Evolutionary conservation across 139 green algal species (phyloP).

Genomic region (Picocystis salinarum): DNA sequence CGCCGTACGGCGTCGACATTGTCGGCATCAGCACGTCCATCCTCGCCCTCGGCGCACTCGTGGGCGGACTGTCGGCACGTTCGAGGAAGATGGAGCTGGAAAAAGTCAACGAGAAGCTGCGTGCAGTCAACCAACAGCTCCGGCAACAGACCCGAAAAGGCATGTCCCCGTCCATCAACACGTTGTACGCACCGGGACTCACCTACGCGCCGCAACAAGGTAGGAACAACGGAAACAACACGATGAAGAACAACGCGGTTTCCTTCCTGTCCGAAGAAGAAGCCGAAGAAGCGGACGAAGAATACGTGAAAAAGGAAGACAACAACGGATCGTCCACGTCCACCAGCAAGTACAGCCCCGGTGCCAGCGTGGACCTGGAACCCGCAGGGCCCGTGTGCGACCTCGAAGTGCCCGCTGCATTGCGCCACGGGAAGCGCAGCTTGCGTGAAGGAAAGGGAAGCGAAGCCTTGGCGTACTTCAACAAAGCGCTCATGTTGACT

Average conservation of each 20-base stretch:
- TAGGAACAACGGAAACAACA: background rate
- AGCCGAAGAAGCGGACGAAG: background rate
- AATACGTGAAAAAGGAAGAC: background rate
- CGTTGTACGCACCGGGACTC: slow-evolving; percentile 60
- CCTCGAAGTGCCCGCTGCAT: too few relatives aligned
- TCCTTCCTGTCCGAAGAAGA: background rate
- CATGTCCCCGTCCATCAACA: too few relatives aligned
- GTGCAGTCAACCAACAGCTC: slow-evolving; percentile 74
- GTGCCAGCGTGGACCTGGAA: background rate
- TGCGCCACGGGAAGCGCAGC: slow-evolving; percentile 68
- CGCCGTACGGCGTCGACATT: slow-evolving; percentile 85
- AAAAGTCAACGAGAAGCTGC: slow-evolving; percentile 71
- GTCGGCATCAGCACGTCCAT: slow-evolving; percentile 86
- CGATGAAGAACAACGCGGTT: background rate
- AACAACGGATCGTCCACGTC: too few relatives aligned
- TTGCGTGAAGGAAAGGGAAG: slow-evolving; percentile 64
- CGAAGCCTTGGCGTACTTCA: slow-evolving; percentile 70
- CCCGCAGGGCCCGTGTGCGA: background rate
- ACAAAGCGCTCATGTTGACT: slow-evolving; percentile 71
- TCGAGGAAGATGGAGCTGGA: slow-evolving; percentile 23
- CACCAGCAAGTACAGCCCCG: too few relatives aligned
- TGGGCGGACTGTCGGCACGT: slow-evolving; percentile 19
- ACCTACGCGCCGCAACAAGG: slow-evolving; percentile 31
- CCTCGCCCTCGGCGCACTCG: slow-evolving; percentile 52
- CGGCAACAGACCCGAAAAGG: slow-evolving; percentile 70